Conservation (phyloP, 1,284 basidiomycete species). For the Lentinula novae-zelandiae region DNA sequence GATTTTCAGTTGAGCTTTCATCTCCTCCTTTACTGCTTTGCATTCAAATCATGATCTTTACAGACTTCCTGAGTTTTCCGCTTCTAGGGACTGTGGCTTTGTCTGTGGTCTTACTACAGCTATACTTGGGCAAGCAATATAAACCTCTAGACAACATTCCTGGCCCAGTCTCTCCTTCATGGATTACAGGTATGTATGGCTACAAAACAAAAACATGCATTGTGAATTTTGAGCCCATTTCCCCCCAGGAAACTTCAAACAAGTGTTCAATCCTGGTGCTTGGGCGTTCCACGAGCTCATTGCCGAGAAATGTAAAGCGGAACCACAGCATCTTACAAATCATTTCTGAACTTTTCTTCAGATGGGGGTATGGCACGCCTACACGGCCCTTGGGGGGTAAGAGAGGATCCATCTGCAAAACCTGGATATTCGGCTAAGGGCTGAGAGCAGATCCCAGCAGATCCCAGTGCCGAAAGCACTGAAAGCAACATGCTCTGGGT, state of each 20-base stretch:
- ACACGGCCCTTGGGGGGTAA: background rate
- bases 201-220: background rate
- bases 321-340: background rate
- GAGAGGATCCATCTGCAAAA: no score
- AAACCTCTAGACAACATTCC: constrained; percentile 24
- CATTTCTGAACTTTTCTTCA: background rate
- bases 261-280: constrained; percentile 2
- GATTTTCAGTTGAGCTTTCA: no score
- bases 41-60: background rate
- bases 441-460: no score
- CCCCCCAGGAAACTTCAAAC: constrained; percentile 1
- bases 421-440: no score
- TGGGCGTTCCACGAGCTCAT: constrained; percentile 10
- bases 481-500: no score
- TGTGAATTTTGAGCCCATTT: background rate
- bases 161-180: constrained; percentile 27
- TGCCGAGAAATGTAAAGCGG: constrained; percentile 1
- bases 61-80: background rate
- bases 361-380: constrained; percentile 6
- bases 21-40: no score
- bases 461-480: no score
- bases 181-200: constrained; percentile 21
- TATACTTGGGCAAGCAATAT: background rate
- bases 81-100: background rate
- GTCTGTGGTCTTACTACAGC: background rate